Evolutionary conservation across 805 yeast species (phyloP), one percentile per base, ranked within the genome.

Genomic region (Metschnikowia cerradonensis): DNA sequence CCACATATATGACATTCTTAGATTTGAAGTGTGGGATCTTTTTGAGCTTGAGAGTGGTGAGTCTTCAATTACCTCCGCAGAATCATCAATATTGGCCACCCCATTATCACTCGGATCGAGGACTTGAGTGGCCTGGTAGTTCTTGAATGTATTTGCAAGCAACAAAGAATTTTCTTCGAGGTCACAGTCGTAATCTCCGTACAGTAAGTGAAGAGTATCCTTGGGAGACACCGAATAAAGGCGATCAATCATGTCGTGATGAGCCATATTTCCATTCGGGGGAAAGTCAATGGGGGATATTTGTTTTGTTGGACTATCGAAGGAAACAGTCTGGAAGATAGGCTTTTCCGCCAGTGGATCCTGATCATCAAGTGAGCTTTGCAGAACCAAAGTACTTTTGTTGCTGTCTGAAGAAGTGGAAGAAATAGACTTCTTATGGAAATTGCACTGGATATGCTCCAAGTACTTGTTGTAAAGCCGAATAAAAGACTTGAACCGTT

Each of bases 191-290:
- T 11, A 26, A 22, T 36, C 42, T 11, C 26, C 44, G 23, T 52
- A 46, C 14, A 37, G 32, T n/a, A 69, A 57, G 55, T 72, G 70
- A 47, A 61, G 64, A 0, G 77, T 72, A 51, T 73, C 71, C 44
- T 62, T 70, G 0, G 77, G 77, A 2, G 75, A 70, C 5, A 73
- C 71, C 1, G 76, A 67, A 52, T 70, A 72, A 30, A 71, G 55
- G 47, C 64, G 66, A 44, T 72, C 76, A 49, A 56, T 48, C 52
- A 36, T 17, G 10, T 49, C 45, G 31, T 23, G 51, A 42, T 50
- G 53, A 40, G 51, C 46, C 41, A 35, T 36, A 35, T 11, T 44
- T 22, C 17, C 33, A 17, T 47, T 38, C 20, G 32, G 17, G 10
- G n/a, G n/a, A 38, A 19, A 22, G 6, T 45, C 41, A 32, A 31